phyloP scores from a whole-genome alignment of 2,329 filamentous ascomycete genomes.

The Penicillium oxalicum region DNA sequence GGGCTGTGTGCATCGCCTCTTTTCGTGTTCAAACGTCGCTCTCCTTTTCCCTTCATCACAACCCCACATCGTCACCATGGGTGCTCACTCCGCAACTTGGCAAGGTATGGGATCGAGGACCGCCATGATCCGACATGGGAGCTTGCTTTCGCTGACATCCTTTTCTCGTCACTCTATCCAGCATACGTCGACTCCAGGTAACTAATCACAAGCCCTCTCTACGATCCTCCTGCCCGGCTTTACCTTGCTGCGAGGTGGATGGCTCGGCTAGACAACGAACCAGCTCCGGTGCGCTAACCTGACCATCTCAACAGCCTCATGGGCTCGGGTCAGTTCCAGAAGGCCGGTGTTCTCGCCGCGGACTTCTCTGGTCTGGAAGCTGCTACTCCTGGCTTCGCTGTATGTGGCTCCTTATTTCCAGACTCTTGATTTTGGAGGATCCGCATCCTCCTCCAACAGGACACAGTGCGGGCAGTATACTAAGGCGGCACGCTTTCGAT shows the following conservation, averaged over 20 bases:
- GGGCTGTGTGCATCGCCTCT: slow-evolving; percentile 1
- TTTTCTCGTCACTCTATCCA: slow-evolving; percentile 22
- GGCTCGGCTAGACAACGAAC: too few relatives aligned
- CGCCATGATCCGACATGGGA: not conserved
- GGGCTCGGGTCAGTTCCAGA: slow-evolving; percentile 70
- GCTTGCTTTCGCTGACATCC: slow-evolving; percentile 11
- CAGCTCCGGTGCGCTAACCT: slow-evolving; percentile 7
- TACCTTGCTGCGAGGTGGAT: too few relatives aligned
- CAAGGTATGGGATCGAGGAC: slow-evolving; percentile 24
- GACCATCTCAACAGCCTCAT: slow-evolving; percentile 58
- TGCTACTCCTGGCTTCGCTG: slow-evolving; percentile 61
- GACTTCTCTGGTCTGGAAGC: slow-evolving; percentile 81
- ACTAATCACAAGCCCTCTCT: not conserved
- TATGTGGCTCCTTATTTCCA: slow-evolving; percentile 41
- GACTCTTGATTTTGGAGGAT: not conserved
- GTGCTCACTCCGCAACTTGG: slow-evolving; percentile 34
- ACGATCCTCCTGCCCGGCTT: not conserved
- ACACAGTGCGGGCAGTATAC: not conserved
- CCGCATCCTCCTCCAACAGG: too few relatives aligned
- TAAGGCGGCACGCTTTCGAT: not conserved
- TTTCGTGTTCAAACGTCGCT: not conserved
- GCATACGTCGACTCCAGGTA: slow-evolving; percentile 61
- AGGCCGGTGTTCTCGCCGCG: slow-evolving; percentile 75
- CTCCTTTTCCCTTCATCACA: slow-evolving; percentile 6
- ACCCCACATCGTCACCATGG: slow-evolving; percentile 19